Percentiles rank a stretch among this genome's conserved stretches.
Evolutionary conservation across 2,329 filamentous ascomycete species (phyloP).

Genomic region (Pseudocercospora ulei): DNA sequence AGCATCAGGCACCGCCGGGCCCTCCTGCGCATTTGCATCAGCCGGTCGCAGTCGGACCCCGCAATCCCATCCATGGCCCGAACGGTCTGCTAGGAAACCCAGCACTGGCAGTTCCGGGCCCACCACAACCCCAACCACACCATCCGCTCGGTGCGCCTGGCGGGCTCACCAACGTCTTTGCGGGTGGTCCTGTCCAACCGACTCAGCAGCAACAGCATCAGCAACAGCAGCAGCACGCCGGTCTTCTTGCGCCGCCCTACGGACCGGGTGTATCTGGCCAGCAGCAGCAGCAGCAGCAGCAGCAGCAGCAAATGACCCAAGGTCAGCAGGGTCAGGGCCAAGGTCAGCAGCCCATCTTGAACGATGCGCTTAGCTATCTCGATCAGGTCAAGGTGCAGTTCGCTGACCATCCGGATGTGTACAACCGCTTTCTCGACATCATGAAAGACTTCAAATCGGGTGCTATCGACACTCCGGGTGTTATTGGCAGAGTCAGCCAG

Average conservation of each 20-base stretch:
- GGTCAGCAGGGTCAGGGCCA: conserved; percentile 48
- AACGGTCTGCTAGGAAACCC: conserved; percentile 65
- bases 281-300: conserved; percentile 28
- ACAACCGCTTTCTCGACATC: conserved; percentile 92
- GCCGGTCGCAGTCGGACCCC: conserved; percentile 69
- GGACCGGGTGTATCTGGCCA: conserved; percentile 27
- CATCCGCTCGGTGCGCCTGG: conserved; percentile 51
- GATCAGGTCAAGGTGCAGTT: conserved; percentile 99
- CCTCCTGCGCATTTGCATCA: conserved; percentile 81
- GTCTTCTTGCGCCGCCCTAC: conserved; percentile 40
- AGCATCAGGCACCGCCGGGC: conserved; percentile 77
- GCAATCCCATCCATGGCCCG: conserved; percentile 72
- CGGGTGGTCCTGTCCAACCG: conserved; percentile 61
- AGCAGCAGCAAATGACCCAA: conserved; percentile 25
- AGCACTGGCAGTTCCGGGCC: conserved; percentile 40
- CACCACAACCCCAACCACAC: conserved; percentile 34
- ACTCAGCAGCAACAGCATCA: conserved; percentile 41
- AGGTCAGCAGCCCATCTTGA: conserved; percentile 75
- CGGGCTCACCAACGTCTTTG: conserved; percentile 57
- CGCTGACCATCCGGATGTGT: conserved; percentile 90
- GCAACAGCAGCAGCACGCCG: conserved; percentile 42
- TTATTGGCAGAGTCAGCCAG: conserved; percentile 91
- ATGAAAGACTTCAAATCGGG: conserved; percentile 99
- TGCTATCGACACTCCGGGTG: conserved; percentile 92
- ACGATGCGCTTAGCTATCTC: conserved; percentile 84